A percentile compares a stretch with the other conserved stretches of the same genome.
Conservation (phyloP, 371 early-diverging fungal species). For the Synchytrium microbalum region DNA sequence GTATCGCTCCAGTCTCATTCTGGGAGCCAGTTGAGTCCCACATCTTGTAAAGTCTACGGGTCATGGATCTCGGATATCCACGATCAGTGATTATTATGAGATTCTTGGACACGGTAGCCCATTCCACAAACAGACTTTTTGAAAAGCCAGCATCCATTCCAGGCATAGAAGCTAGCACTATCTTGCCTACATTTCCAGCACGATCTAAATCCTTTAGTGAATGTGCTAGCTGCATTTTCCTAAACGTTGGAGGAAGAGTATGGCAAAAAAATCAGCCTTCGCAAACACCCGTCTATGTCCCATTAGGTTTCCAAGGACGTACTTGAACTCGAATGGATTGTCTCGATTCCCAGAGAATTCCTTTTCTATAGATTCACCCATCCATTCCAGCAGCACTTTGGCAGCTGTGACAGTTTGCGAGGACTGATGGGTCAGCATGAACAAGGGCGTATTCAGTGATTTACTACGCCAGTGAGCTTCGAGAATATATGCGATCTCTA, state of each 20-base stretch:
- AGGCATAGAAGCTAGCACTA: constrained; percentile 72
- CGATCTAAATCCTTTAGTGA: constrained; percentile 63
- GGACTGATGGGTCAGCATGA: constrained; percentile 68
- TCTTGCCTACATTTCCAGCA: constrained; percentile 58
- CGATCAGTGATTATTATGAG: constrained; percentile 71
- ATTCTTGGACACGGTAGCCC: constrained; percentile 50
- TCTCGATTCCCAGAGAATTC: constrained; percentile 62
- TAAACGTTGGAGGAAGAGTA: constrained; percentile 12
- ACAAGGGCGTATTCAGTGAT: constrained; percentile 43
- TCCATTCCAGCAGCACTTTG: constrained; percentile 91
- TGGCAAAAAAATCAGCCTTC: neutral
- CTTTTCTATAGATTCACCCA: constrained; percentile 71
- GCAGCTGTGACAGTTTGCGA: constrained; percentile 72
- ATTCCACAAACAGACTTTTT: constrained; percentile 64
- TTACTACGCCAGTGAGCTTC: constrained; percentile 73
- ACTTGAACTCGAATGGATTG: constrained; percentile 85
- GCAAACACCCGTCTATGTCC: neutral
- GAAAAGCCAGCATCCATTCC: constrained; percentile 77
- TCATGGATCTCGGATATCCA: constrained; percentile 62
- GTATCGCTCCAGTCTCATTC: too few species aligned
- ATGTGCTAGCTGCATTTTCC: constrained; percentile 51
- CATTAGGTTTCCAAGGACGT: constrained; percentile 17
- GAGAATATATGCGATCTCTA: constrained; percentile 86
- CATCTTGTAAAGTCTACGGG: constrained; percentile 58
- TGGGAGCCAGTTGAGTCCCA: constrained; percentile 51